Conservation (phyloP, 2,329 filamentous ascomycete genomes). For the Pseudodiploospora longispora region DNA sequence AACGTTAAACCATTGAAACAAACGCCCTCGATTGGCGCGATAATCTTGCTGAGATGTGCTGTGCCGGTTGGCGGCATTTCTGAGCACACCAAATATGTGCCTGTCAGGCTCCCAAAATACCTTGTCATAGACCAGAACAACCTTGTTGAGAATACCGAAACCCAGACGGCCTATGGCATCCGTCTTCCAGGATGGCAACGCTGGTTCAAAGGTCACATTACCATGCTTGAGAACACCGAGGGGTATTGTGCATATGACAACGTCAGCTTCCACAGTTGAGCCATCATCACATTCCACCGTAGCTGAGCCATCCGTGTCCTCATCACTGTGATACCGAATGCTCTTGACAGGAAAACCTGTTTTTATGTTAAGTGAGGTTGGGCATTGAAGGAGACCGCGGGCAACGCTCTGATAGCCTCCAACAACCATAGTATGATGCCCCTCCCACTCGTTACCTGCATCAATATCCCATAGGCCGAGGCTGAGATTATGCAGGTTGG, state of each 20-base stretch:
- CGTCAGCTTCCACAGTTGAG: slow-evolving; percentile 70
- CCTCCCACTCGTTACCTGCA: slow-evolving; percentile 95
- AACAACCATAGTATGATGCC: slow-evolving; percentile 84
- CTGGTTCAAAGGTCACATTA: slow-evolving; percentile 75
- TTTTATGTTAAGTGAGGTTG: slow-evolving; percentile 67
- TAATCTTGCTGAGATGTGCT: slow-evolving; percentile 79
- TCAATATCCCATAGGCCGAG: slow-evolving; percentile 94
- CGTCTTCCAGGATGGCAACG: slow-evolving; percentile 79
- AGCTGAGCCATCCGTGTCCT: slow-evolving; percentile 38
- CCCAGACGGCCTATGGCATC: slow-evolving; percentile 76
- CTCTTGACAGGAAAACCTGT: slow-evolving; percentile 65
- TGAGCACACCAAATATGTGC: slow-evolving; percentile 90
- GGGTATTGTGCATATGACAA: slow-evolving; percentile 82
- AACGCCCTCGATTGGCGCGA: slow-evolving; percentile 69
- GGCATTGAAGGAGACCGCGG: slow-evolving; percentile 73
- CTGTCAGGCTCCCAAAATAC: slow-evolving; percentile 85
- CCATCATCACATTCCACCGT: slow-evolving; percentile 72
- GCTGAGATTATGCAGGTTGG: slow-evolving; percentile 77
- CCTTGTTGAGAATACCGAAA: slow-evolving; percentile 92
- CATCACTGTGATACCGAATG: slow-evolving; percentile 54
- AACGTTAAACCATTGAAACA: slow-evolving; percentile 97
- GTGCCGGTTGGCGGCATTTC: slow-evolving; percentile 59
- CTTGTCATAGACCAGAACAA: slow-evolving; percentile 80
- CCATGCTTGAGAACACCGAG: slow-evolving; percentile 86
- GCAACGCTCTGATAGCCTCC: slow-evolving; percentile 92